Evolutionary conservation across 371 early-diverging fungal species (phyloP), one percentile per base, ranked within the genome.

Genomic region (Actinomortierella ambigua): DNA sequence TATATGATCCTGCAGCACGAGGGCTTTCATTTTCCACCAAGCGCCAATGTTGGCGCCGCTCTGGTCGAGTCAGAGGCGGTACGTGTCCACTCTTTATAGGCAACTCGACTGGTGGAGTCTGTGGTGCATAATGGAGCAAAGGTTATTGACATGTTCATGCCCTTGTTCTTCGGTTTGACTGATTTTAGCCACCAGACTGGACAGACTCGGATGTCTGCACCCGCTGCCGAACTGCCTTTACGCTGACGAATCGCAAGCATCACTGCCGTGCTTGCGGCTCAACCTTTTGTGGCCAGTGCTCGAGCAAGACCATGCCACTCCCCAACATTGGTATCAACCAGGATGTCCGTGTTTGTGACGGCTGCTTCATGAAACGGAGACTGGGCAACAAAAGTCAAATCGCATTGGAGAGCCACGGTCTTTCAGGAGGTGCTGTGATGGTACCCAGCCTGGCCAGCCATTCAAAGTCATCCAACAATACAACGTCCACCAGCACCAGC

Each of bases 221-320:
- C 80, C 87, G 98, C 34, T 98, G 98, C 71, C 81, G 97, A 56
- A 88, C 93, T 1, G 56, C 79, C 13, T 98, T 98, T 66, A 96
- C 97, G 0, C 79, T 94, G 9, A 93, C 95, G 48, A 96, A 94
- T 77, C 87, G 98, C 58, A 97, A 97, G 83, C 98, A 98, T 78
- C 98, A 98, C 76, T 98, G 98, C 68, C 87, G 98, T 70, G 92
- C 95, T 65, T 98, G 98, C 76, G 98, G 98, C 9, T 81, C 89
- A 42, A 94, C 94, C 5, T 97, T 91, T 65, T 96, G 97, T 76
- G 88, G 91, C 29, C 84, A 89, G 44, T 98, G 98, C 71, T 96
- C 96, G 6, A 88, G 93, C 28, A 94, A 94, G 71, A 88, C 69
- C 3, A 68, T 91, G 26, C 79, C 95, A 3, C 79, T 97, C 29